Conservation (phyloP, 2,329 filamentous ascomycete species). For the Colletotrichum trifolii region DNA sequence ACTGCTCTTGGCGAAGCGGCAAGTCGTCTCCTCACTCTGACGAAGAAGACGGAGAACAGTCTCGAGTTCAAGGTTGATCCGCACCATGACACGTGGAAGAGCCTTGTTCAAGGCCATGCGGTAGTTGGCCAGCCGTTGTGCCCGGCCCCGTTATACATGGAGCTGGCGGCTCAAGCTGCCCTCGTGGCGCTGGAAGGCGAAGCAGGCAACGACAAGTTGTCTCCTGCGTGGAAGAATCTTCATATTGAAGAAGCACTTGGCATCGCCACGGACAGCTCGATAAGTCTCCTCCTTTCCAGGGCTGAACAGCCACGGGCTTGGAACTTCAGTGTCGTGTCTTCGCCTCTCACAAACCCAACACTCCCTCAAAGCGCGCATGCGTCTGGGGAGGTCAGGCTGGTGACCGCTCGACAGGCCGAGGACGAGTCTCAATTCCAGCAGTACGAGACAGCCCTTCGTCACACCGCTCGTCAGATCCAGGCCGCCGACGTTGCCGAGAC, state of each 20-base stretch:
- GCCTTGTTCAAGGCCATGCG: constrained; percentile 8
- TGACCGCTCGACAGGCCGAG: not conserved
- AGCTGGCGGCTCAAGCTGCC: not conserved
- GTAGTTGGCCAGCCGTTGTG: not conserved
- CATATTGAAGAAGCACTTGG: constrained; percentile 6
- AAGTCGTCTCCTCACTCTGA: not conserved
- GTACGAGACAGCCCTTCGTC: not conserved
- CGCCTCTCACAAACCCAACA: not conserved
- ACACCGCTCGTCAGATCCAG: not conserved
- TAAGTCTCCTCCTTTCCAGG: not conserved
- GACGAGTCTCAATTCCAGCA: not conserved
- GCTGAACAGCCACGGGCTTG: not conserved
- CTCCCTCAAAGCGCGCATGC: not conserved
- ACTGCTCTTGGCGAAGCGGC: too few species aligned
- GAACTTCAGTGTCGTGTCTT: not conserved
- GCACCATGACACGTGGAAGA: not conserved
- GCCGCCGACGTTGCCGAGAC: not conserved
- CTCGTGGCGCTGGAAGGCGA: not conserved
- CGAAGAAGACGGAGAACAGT: not conserved
- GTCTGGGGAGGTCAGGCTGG: not conserved
- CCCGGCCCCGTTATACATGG: constrained; percentile 6
- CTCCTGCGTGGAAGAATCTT: not conserved
- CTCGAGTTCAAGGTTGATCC: constrained; percentile 3
- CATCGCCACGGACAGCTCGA: not conserved
- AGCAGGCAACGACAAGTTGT: not conserved